Evolutionary conservation across 2,329 filamentous ascomycete genomes (phyloP), one percentile per base, ranked within the genome.

Genomic region (Xenoacremonium recifei): DNA sequence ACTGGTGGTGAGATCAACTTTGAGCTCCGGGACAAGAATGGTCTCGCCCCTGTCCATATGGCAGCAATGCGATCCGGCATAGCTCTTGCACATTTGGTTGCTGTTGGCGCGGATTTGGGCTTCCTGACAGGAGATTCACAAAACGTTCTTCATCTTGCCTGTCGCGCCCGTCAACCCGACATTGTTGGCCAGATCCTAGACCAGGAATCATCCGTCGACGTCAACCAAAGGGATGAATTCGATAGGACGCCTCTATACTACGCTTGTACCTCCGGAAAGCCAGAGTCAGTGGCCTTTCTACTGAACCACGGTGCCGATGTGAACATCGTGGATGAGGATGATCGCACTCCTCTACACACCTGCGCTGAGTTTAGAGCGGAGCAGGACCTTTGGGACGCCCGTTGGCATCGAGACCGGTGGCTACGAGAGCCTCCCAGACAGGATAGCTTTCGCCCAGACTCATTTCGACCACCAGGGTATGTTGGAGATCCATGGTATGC

Each of bases 211-310:
- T 4, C 2, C 3, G 5, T 45, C 2, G 18, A 53, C 3, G 11
- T 56, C 2, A 47, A 56, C 5, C 47, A 51, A 18, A 12, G 34
- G 6, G 53, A 56, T n/a, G 2, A 12, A 1, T 35, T 35, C 41
- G 47, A 49, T 1, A 46, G 47, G 42, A 54, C 53, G 4, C 53
- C 53, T 3, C 39, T 56, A 2, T 36, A 51, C 21, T 53, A 53
- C 20, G 53, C 53, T 3, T 52, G 49, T 5, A 39, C 27, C 15
- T 56, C 53, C 3, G 53, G 53, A 7, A 45, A 54, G 4, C 15
- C 43, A 0, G 53, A 56, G 20, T 48, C 32, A 2, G 49, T 56
- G 1, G 36, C 36, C 2, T 30, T 48, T 6, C 49, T 56, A 2
- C 39, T 55, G 7, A 20, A 36, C 4, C 19, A 45, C 12, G 49